These are phyloP conservation scores for Euptelea pleiosperma DNA, from an alignment of 164 flowering plant species.

Conservation along the genomic window DNA sequence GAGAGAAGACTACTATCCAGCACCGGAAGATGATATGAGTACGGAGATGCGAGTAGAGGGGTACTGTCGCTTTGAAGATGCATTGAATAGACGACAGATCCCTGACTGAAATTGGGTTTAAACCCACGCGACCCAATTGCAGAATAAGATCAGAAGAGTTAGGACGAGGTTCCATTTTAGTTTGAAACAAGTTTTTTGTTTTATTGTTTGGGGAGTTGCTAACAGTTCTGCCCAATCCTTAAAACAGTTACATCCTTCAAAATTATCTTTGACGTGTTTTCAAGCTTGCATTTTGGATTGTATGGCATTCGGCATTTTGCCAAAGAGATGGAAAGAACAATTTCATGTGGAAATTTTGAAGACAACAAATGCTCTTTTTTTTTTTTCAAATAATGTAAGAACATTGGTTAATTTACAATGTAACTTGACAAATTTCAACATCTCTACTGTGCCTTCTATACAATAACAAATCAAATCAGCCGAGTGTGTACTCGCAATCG, in stretches of 20 bases:
- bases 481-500: slow-evolving; percentile 65
- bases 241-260: too few species aligned
- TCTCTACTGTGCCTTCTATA: not conserved
- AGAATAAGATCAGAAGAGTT: too few species aligned
- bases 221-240: not conserved
- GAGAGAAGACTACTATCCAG: slow-evolving; percentile 92
- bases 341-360: too few species aligned
- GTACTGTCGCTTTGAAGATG: slow-evolving; percentile 79
- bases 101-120: slow-evolving; percentile 43
- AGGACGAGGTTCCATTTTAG: slow-evolving; percentile 67
- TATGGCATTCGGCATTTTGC: too few species aligned
- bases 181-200: not conserved
- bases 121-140: too few species aligned
- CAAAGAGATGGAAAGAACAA: too few species aligned
- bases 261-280: too few species aligned
- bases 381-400: too few species aligned
- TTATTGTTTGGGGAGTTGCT: not conserved
- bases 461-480: slow-evolving; percentile 25
- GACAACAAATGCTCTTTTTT: too few species aligned
- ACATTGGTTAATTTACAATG: slow-evolving; percentile 14
- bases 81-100: slow-evolving; percentile 49
- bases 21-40: slow-evolving; percentile 96
- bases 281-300: too few species aligned
- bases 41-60: slow-evolving; percentile 92
- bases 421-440: slow-evolving; percentile 11